Base-by-base conservation (phyloP, 495 filamentous ascomycete genomes). In the Sporormia fimetaria region DNA sequence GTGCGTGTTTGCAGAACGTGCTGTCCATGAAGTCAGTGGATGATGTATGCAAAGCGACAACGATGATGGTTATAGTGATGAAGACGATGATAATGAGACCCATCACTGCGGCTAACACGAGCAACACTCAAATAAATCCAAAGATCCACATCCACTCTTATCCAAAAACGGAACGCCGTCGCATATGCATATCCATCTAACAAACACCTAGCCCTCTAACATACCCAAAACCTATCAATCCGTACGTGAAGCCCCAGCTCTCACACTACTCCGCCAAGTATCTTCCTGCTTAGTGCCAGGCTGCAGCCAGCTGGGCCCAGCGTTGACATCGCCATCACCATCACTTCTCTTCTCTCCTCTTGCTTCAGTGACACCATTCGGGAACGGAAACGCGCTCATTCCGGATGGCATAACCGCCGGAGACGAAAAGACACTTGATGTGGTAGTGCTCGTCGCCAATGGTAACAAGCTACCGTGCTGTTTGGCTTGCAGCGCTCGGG, bases 391-490 rank as follows among this genome's bases (percentile, higher is more conserved):
- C 28, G 47, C 39, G 6, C 47, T 42, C 15, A 42, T 37, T 8
- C 38, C 40, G 11, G 47, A 30, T 9, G 14, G 18, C 34, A 54
- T 44, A 6, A 20, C 23, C 10, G 38, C 30, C 8, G 46, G 44
- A 24, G 42, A 41, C 8, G 54, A 36, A 4, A 28, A 37, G 21
- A 47, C 49, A 3, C 2, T 18, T 4, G 17, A 12, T 11, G 21
- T 1, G 42, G 10, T n/a, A 52, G 21, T 42, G 51, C 58, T 63
- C 11, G 58, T 59, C 42, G 64, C 78, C 28, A 87, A 59, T 4
- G 88, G 90, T 15, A 95, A 66, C 9, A 95, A 61, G 6, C 75
- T 61, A n/a, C 73, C 68, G 17, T 67, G 70, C 0, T 67, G 67
- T 32, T 76, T 77, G 30, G 69, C 63, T 32, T 75, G 69, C 40